phyloP scores from a whole-genome alignment of 1,284 basidiomycete genomes.

The Rhodofomes roseus region DNA sequence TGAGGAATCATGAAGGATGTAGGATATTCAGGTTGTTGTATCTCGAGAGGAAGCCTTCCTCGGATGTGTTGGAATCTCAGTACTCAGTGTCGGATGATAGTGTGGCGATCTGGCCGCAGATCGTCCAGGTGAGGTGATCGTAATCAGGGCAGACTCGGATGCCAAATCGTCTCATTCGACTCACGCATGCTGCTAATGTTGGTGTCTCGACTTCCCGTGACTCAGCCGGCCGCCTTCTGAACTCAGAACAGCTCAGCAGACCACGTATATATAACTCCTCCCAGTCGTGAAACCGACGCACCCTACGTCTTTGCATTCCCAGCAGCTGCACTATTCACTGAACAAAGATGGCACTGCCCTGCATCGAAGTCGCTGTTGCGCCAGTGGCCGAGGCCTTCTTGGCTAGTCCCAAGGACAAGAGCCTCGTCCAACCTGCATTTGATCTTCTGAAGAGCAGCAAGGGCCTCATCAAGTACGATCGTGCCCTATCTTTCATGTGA shows the following conservation, averaged over 20 bases:
- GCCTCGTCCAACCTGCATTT: slow-evolving; percentile 1
- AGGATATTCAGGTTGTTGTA: too few species aligned
- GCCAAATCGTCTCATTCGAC: too few species aligned
- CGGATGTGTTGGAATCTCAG: too few species aligned
- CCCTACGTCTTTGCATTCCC: background rate
- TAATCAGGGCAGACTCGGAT: background rate
- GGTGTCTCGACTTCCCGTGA: too few species aligned
- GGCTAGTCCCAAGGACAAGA: slow-evolving; percentile 8
- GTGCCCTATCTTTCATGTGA: background rate
- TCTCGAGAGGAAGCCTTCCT: too few species aligned
- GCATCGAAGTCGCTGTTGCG: slow-evolving; percentile 12
- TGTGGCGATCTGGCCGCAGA: background rate
- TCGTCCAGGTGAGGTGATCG: background rate
- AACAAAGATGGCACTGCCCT: slow-evolving; percentile 17
- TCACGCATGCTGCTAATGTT: too few species aligned
- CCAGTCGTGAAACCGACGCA: too few species aligned
- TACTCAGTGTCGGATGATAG: too few species aligned
- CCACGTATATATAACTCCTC: too few species aligned
- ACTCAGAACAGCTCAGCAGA: too few species aligned
- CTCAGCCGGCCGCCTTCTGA: too few species aligned
- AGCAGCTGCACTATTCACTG: background rate
- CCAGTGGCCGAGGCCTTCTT: slow-evolving; percentile 8
- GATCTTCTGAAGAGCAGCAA: slow-evolving; percentile 14
- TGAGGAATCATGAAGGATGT: too few species aligned
- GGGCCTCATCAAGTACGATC: slow-evolving; percentile 16